These are phyloP conservation scores for Candida mesenterica DNA, from an alignment of 1,139 yeast genomes.

Conservation along the genomic window DNA sequence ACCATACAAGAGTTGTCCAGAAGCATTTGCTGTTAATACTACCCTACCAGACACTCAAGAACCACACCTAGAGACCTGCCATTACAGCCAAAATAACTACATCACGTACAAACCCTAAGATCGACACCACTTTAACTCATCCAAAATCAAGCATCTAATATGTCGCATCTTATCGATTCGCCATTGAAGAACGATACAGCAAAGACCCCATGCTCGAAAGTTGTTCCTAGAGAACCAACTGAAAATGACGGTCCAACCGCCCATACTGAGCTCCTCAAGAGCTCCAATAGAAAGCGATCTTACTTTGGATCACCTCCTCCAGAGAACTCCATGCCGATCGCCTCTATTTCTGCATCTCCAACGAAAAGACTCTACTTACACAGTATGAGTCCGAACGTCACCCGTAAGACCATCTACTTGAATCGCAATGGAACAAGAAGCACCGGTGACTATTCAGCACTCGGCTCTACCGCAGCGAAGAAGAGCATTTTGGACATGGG, in stretches of 20 bases:
- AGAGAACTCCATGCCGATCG: neutral
- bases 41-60: too few relatives aligned
- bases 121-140: neutral
- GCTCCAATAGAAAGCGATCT: conserved; percentile 10
- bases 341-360: conserved; percentile 20
- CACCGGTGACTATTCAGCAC: conserved; percentile 1
- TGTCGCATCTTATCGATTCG: too few relatives aligned
- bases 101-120: too few relatives aligned
- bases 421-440: conserved; percentile 4
- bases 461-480: conserved; percentile 6
- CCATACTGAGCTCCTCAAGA: conserved; percentile 9
- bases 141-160: neutral
- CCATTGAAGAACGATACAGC: conserved; percentile 3
- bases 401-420: conserved; percentile 28
- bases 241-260: neutral
- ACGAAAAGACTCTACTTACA: conserved; percentile 34
- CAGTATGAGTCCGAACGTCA: conserved; percentile 45
- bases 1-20: too few relatives aligned
- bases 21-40: too few relatives aligned
- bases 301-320: conserved; percentile 7
- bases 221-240: neutral
- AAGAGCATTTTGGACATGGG: conserved; percentile 3
- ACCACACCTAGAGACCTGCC: too few relatives aligned
- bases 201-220: neutral
- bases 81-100: too few relatives aligned